Conservation (phyloP, 1,284 basidiomycete genomes). For the Peniophora sp. region DNA sequence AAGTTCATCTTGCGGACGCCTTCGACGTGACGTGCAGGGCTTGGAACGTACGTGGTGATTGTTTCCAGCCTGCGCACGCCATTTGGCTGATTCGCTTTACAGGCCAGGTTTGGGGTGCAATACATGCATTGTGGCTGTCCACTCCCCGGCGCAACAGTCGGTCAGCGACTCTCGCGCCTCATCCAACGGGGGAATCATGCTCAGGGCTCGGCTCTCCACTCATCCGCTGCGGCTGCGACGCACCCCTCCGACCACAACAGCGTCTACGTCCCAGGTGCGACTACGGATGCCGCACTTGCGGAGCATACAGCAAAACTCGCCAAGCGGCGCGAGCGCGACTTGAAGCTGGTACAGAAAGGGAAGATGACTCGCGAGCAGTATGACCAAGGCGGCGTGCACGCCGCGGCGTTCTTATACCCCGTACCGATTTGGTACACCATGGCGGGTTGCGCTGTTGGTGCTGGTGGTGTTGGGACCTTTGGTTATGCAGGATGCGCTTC, state of each 20-base stretch:
- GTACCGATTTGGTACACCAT: constrained; percentile 12
- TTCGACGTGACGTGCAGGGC: constrained; percentile 27
- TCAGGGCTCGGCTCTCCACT: constrained; percentile 19
- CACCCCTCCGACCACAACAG: constrained; percentile 32
- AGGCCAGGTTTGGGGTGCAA: constrained; percentile 16
- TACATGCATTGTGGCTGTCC: constrained; percentile 23
- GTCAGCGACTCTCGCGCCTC: constrained; percentile 22
- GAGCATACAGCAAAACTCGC: constrained; percentile 10
- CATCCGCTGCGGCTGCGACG: constrained; percentile 21
- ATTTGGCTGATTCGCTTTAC: not conserved
- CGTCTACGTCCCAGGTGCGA: constrained; percentile 6
- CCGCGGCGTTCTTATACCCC: constrained; percentile 18
- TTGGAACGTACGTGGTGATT: constrained; percentile 17
- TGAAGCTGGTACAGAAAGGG: constrained; percentile 10
- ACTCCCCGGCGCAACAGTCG: constrained; percentile 16
- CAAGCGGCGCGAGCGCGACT: constrained; percentile 16
- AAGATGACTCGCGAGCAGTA: constrained; percentile 11
- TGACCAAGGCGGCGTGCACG: constrained; percentile 11
- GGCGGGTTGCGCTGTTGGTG: not conserved
- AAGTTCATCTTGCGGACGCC: constrained; percentile 23
- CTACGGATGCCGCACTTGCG: constrained; percentile 1
- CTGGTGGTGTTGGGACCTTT: not conserved
- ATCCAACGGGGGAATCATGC: constrained; percentile 5
- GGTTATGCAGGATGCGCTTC: constrained; percentile 9
- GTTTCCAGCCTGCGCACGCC: not conserved